These are phyloP conservation scores for Salix brachista DNA, from an alignment of 345 rosid species.

Conservation along the genomic window DNA sequence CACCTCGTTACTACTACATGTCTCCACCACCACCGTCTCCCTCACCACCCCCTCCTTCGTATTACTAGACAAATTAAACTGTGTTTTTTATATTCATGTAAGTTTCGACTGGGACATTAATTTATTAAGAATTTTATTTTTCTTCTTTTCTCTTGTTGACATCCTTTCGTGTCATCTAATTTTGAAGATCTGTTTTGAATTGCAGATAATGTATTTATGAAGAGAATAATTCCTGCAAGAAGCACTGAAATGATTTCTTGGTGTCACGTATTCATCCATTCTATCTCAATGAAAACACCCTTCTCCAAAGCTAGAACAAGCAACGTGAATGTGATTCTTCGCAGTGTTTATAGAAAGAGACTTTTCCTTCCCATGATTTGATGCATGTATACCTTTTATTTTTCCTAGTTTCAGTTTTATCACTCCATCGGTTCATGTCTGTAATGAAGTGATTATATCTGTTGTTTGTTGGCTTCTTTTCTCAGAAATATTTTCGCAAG, in stretches of 20 bases:
- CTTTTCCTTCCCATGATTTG: not conserved
- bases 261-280: not conserved
- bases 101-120: not conserved
- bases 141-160: not conserved
- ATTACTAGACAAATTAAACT: not conserved
- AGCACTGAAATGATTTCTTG: not conserved
- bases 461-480: too few relatives aligned
- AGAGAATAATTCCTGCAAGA: constrained; percentile 1
- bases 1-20: not conserved
- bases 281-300: not conserved
- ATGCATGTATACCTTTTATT: too few relatives aligned
- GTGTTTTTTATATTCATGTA: not conserved
- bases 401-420: not conserved
- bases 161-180: not conserved
- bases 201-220: not conserved
- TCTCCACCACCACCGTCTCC: not conserved
- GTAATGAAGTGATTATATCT: too few relatives aligned
- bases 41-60: not conserved
- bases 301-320: not conserved
- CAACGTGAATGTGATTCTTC: not conserved
- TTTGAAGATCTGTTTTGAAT: not conserved
- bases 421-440: not conserved
- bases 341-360: not conserved
- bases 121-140: not conserved
- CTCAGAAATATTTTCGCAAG: too few relatives aligned